Conservation (phyloP, 2,329 filamentous ascomycete genomes). For the Dryadomyces sulphureus region DNA sequence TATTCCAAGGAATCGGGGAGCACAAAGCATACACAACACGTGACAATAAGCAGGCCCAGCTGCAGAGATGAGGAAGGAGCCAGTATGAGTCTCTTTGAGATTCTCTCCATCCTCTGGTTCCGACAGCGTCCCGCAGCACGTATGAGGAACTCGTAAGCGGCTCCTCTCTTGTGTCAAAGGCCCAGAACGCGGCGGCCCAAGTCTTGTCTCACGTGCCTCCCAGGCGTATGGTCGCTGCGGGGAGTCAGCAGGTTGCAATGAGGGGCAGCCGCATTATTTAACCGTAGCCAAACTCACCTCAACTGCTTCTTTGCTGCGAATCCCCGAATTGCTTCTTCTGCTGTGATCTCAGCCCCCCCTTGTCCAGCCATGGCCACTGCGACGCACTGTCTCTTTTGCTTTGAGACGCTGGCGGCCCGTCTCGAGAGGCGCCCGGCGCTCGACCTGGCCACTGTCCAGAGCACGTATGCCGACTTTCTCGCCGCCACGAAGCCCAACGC, state of each 20-base stretch:
- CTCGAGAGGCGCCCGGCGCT: slow-evolving; percentile 57
- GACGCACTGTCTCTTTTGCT: slow-evolving; percentile 76
- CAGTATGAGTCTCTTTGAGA: no score
- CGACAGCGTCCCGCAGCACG: no score
- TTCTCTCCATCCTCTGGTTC: no score
- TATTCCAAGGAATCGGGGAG: background rate
- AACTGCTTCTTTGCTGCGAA: no score
- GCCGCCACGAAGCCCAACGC: slow-evolving; percentile 12
- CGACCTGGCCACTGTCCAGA: slow-evolving; percentile 52
- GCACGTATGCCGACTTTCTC: slow-evolving; percentile 38
- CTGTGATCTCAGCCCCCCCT: background rate
- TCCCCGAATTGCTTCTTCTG: background rate
- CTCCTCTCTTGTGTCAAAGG: no score
- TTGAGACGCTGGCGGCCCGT: slow-evolving; percentile 67
- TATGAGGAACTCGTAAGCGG: no score
- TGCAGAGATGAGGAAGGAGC: no score
- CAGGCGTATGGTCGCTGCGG: background rate
- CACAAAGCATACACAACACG: no score
- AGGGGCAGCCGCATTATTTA: no score
- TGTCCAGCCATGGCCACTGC: background rate
- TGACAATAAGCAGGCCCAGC: no score
- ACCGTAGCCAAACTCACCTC: no score
- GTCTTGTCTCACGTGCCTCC: background rate
- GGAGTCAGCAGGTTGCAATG: no score
- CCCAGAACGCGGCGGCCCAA: background rate